Evolutionary conservation across 345 rosid genomes (phyloP).

Genomic region (Eucalyptus pauciflora): DNA sequence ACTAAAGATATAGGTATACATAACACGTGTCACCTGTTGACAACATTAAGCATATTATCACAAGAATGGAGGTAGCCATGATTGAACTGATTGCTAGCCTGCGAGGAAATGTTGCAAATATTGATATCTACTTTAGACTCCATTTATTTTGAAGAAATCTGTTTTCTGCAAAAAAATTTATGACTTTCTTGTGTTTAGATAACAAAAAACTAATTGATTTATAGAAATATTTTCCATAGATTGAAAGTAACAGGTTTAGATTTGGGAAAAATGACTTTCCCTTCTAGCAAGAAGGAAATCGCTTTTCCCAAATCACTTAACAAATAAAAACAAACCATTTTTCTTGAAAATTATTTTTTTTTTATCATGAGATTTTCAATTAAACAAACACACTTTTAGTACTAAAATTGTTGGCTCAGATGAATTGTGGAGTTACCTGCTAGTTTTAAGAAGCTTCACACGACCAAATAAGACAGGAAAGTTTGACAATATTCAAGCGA

Average conservation of each 20-base stretch:
- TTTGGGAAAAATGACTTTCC: not conserved
- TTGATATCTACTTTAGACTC: not conserved
- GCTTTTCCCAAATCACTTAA: too few species aligned
- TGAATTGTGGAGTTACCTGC: not conserved
- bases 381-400: not conserved
- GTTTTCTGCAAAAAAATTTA: too few species aligned
- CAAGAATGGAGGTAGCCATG: not conserved
- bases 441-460: not conserved
- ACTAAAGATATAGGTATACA: not conserved
- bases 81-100: not conserved
- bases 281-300: fast-evolving
- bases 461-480: not conserved
- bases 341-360: too few species aligned
- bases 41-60: not conserved
- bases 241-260: not conserved
- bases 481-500: not conserved
- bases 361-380: too few species aligned
- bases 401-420: not conserved
- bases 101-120: not conserved
- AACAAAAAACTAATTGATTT: not conserved
- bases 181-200: not conserved
- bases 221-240: not conserved
- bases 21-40: not conserved
- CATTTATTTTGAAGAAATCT: fast-evolving
- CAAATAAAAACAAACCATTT: not conserved